phyloP scores from a whole-genome alignment of 75 land plant genomes.

The Gnetum montanum region DNA sequence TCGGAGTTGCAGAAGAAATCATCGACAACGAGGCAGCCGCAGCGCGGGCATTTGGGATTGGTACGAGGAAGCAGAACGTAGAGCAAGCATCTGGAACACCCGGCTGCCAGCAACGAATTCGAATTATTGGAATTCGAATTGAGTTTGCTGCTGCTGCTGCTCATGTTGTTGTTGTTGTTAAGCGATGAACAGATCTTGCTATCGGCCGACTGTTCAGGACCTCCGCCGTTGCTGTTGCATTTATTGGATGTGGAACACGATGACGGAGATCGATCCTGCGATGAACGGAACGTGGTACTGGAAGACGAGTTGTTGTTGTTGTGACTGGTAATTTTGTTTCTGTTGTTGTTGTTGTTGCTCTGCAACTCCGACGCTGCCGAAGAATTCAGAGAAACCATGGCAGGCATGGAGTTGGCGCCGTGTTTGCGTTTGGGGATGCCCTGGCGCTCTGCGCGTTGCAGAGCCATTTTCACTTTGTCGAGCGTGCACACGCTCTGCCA shows the following conservation, averaged over 20 bases:
- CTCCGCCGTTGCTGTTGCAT: not conserved
- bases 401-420: not conserved
- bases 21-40: not conserved
- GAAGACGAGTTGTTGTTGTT: too few relatives aligned
- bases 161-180: not conserved
- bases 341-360: too few relatives aligned
- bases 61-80: not conserved
- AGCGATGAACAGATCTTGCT: not conserved
- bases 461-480: not conserved
- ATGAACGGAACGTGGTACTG: not conserved
- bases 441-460: not conserved
- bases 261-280: not conserved
- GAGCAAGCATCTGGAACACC: conserved; percentile 1
- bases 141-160: not conserved
- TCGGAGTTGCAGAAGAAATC: not conserved
- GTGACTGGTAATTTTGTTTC: too few relatives aligned
- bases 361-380: too few relatives aligned
- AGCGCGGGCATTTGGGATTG: conserved; percentile 2
- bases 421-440: not conserved
- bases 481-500: not conserved
- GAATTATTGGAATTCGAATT: not conserved
- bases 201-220: not conserved
- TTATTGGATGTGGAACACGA: not conserved
- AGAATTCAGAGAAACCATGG: not conserved
- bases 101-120: not conserved